Percentiles rank a stretch among this genome's conserved stretches.
Evolutionary conservation across 768 basidiomycete genomes (phyloP).

Genomic region (Naganishia antarctica): DNA sequence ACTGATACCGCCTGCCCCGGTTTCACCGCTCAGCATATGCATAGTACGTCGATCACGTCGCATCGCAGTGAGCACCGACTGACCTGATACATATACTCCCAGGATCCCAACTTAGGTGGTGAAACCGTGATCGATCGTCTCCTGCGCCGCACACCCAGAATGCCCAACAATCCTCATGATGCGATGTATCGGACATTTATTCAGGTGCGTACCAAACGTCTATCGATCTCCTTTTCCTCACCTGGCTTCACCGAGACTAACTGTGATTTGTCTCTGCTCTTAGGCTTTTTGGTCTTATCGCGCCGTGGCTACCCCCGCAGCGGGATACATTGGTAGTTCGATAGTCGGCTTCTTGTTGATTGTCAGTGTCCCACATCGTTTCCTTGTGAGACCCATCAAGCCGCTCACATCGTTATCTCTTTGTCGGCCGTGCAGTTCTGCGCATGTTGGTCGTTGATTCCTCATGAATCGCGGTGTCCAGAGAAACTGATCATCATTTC

Average conservation of each 20-base stretch:
- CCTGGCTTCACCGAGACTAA: background rate
- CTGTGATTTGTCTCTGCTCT: background rate
- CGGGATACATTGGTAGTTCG: conserved; percentile 44
- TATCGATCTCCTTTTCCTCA: too few species aligned
- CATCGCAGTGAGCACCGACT: background rate
- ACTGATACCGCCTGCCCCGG: background rate
- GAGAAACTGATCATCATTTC: background rate
- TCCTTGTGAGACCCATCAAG: too few species aligned
- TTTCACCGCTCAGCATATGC: conserved; percentile 31
- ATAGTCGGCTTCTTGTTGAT: conserved; percentile 45
- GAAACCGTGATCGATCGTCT: conserved; percentile 29
- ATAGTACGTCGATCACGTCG: conserved; percentile 33
- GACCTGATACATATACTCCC: background rate
- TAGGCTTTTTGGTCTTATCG: conserved; percentile 43
- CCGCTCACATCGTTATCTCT: too few species aligned
- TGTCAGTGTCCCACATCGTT: conserved; percentile 33
- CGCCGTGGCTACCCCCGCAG: conserved; percentile 42
- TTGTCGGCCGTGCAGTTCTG: too few species aligned
- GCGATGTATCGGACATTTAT: conserved; percentile 26
- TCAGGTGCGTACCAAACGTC: conserved; percentile 15
- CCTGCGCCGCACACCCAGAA: conserved; percentile 15
- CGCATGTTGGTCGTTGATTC: conserved; percentile 31
- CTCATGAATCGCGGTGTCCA: background rate
- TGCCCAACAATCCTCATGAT: conserved; percentile 26
- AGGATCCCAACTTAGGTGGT: conserved; percentile 30